Conservation (phyloP, 2,329 filamentous ascomycete genomes). For the Fusarium sp. region DNA sequence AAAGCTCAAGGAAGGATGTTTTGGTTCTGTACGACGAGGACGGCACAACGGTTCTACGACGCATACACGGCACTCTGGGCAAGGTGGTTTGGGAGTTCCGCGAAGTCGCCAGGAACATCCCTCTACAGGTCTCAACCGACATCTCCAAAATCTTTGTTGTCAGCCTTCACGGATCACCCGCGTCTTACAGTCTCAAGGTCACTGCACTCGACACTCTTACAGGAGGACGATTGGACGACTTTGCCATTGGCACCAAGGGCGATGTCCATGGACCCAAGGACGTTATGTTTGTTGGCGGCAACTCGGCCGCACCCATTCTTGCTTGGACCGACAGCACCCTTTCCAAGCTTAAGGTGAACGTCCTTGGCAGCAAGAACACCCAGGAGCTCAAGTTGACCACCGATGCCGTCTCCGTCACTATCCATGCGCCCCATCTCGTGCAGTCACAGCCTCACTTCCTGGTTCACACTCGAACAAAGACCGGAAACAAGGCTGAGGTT, state of each 20-base stretch:
- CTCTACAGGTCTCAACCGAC: slow-evolving; percentile 81
- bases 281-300: slow-evolving; percentile 81
- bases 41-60: slow-evolving; percentile 71
- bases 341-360: slow-evolving; percentile 76
- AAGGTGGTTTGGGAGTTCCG: slow-evolving; percentile 82
- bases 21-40: slow-evolving; percentile 75
- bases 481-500: slow-evolving; percentile 84
- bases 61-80: slow-evolving; percentile 80
- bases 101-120: slow-evolving; percentile 75
- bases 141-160: slow-evolving; percentile 80
- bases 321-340: slow-evolving; percentile 77
- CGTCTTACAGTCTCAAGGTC: slow-evolving; percentile 82
- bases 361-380: slow-evolving; percentile 72
- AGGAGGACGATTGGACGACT: slow-evolving; percentile 79
- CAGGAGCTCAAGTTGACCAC: slow-evolving; percentile 66
- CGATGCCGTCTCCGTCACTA: slow-evolving; percentile 65
- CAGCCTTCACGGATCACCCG: slow-evolving; percentile 76
- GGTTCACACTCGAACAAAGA: slow-evolving; percentile 79
- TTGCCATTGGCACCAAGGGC: slow-evolving; percentile 78
- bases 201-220: slow-evolving; percentile 78
- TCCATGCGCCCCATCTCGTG: slow-evolving; percentile 80
- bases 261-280: slow-evolving; percentile 75
- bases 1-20: slow-evolving; percentile 75
- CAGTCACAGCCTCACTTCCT: slow-evolving; percentile 86
- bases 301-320: slow-evolving; percentile 79